phyloP scores from a whole-genome alignment of 2,329 filamentous ascomycete species.

The Beauveria australis region DNA sequence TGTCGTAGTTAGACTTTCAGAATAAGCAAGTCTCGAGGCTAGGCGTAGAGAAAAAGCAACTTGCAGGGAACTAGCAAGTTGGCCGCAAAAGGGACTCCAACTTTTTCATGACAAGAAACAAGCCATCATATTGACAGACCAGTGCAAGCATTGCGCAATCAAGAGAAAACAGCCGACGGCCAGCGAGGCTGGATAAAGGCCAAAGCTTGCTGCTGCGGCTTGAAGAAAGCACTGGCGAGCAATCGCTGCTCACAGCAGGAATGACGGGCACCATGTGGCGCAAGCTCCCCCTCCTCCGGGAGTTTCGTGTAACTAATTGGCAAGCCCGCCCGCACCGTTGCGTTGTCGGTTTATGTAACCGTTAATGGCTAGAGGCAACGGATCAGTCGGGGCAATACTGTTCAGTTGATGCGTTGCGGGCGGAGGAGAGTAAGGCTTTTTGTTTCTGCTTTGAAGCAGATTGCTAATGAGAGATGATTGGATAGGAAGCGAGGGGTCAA shows the following conservation, averaged over 20 bases:
- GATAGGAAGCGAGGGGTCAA: too few relatives aligned
- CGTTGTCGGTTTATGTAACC: not conserved
- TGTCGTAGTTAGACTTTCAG: conserved; percentile 1
- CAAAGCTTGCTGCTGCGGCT: not conserved
- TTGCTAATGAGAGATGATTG: not conserved
- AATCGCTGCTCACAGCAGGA: not conserved
- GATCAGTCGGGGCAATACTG: not conserved
- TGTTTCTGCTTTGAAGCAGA: not conserved
- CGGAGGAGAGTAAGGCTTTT: not conserved
- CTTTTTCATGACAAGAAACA: not conserved
- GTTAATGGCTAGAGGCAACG: not conserved
- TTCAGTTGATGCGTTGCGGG: not conserved
- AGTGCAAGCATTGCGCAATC: not conserved
- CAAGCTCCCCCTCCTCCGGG: not conserved
- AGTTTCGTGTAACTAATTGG: not conserved
- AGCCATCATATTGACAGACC: not conserved
- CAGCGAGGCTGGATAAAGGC: not conserved
- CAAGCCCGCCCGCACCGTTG: not conserved
- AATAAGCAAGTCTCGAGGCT: conserved; percentile 3
- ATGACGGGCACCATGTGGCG: not conserved
- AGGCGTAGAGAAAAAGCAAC: conserved; percentile 4
- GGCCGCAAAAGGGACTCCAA: not conserved
- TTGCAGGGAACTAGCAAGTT: not conserved
- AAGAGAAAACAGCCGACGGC: not conserved
- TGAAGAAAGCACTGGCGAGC: not conserved